phyloP scores from a whole-genome alignment of 2,329 filamentous ascomycete species.

The Albophoma yamanashiensis region DNA sequence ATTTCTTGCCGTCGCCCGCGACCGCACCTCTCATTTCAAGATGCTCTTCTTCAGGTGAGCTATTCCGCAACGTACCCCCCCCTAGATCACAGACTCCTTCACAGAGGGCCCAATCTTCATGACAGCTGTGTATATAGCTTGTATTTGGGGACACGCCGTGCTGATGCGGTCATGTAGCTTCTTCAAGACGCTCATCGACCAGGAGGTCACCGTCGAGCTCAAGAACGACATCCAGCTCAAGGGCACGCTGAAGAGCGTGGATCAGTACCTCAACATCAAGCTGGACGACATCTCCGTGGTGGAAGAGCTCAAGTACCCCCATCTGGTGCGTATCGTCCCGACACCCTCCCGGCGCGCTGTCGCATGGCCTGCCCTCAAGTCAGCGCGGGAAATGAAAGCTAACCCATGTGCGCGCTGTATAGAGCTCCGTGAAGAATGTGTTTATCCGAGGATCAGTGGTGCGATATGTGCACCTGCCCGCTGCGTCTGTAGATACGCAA shows the following conservation, averaged over 20 bases:
- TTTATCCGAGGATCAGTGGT: slow-evolving; percentile 92
- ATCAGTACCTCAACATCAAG: slow-evolving; percentile 99
- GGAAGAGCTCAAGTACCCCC: slow-evolving; percentile 89
- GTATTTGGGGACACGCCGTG: background rate
- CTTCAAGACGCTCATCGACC: slow-evolving; percentile 98
- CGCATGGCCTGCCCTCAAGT: background rate
- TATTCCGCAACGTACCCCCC: background rate
- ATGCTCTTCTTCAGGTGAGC: slow-evolving; percentile 36
- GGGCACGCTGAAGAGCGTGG: slow-evolving; percentile 90
- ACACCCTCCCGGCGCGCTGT: background rate
- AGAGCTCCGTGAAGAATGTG: slow-evolving; percentile 82
- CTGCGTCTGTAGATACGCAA: slow-evolving; percentile 71
- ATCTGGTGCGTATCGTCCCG: slow-evolving; percentile 51
- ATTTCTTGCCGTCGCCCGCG: background rate
- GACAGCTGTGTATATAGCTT: background rate
- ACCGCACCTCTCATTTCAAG: slow-evolving; percentile 7
- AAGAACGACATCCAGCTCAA: slow-evolving; percentile 99
- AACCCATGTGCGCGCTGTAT: background rate
- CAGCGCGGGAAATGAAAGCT: background rate
- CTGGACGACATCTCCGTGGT: slow-evolving; percentile 89
- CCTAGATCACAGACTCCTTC: background rate
- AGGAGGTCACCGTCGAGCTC: slow-evolving; percentile 94
- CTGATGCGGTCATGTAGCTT: slow-evolving; percentile 46
- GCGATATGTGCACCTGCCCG: slow-evolving; percentile 81
- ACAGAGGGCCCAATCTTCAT: background rate